phyloP scores from a whole-genome alignment of 2,329 filamentous ascomycete species.

The Dothistroma septosporum region DNA sequence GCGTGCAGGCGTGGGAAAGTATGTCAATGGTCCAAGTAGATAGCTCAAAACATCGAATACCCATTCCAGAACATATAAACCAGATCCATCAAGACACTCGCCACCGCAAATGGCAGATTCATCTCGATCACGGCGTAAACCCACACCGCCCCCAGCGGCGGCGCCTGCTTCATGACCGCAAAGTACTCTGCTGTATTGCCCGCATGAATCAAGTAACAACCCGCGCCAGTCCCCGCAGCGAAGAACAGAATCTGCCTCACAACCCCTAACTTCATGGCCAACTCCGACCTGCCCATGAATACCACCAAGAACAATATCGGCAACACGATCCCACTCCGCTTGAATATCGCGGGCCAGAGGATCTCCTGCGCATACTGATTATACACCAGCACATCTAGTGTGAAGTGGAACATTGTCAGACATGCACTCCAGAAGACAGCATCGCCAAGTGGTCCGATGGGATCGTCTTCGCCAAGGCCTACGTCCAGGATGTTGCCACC shows the following conservation, averaged over 20 bases:
- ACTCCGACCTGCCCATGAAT: constrained; percentile 42
- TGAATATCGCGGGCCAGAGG: constrained; percentile 53
- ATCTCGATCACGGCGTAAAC: constrained; percentile 90
- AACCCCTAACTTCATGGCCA: constrained; percentile 43
- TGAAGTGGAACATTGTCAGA: constrained; percentile 69
- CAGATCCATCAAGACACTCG: constrained; percentile 50
- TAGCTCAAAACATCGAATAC: constrained; percentile 35
- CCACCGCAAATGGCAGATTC: constrained; percentile 61
- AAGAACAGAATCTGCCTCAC: constrained; percentile 58
- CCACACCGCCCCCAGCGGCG: constrained; percentile 80
- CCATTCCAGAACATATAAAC: constrained; percentile 54
- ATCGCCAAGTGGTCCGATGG: constrained; percentile 46
- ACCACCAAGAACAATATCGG: constrained; percentile 45
- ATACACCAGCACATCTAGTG: constrained; percentile 73
- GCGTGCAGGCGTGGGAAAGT: background rate
- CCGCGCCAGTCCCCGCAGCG: constrained; percentile 54
- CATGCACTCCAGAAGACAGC: constrained; percentile 52
- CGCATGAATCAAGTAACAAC: constrained; percentile 76
- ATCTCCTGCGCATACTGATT: constrained; percentile 70
- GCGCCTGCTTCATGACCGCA: constrained; percentile 84
- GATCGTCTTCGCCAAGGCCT: constrained; percentile 38
- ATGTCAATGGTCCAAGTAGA: background rate
- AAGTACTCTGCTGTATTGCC: constrained; percentile 79
- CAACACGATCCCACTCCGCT: constrained; percentile 47
- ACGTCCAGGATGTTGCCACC: constrained; percentile 36